Base-by-base conservation (phyloP, 352 stramenopile genomes). In the Blastocystis sp. region DNA sequence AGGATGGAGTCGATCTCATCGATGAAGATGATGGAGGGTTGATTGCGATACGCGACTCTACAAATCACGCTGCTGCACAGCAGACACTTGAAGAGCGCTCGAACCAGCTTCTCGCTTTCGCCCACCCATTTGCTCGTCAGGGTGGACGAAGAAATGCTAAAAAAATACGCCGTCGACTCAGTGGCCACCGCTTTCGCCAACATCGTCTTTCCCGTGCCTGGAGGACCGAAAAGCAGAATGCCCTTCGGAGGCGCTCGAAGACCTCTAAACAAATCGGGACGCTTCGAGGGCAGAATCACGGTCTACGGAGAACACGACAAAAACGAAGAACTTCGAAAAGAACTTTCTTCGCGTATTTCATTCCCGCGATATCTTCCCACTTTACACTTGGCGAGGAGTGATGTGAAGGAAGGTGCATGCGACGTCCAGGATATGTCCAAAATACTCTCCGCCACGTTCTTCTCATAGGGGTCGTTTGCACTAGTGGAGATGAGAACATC, bases 221-320 rank as follows among this genome's bases (percentile, higher is more conserved):
- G 94, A 5, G 94, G 94, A 0, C 94, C 94, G 53, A 94, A 97
- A 0, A 97, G 90, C 13, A 97, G 76, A 68, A 96, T 95, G 37
- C 66, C 95, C 87, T 95, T 97, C 91, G 93, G 94, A 11, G 91
- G 92, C 3, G 91, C 94, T 0, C 96, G 90, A 34, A 98, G 91
- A 0, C 96, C 96, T 70, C 94, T 94, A 79, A 98, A 98, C 26
- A 98, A 92, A 77, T 98, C 93, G 2, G 95, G 95, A 87, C 97
- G 97, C 91, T 95, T 96, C 54, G 97, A 91, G 8, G 96, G 96
- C 91, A 98, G 95, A 47, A 98, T 95, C 0, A 98, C 94, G 0
- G 95, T 95, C 90, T 98, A 39, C 54, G 54, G 47, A 75, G 59
- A 41, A 37, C 34, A 89, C 20, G 34, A 76, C 95, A 92, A 94